Base-by-base conservation (phyloP, 1,139 yeast genomes). In the Geotrichum reessii region DNA sequence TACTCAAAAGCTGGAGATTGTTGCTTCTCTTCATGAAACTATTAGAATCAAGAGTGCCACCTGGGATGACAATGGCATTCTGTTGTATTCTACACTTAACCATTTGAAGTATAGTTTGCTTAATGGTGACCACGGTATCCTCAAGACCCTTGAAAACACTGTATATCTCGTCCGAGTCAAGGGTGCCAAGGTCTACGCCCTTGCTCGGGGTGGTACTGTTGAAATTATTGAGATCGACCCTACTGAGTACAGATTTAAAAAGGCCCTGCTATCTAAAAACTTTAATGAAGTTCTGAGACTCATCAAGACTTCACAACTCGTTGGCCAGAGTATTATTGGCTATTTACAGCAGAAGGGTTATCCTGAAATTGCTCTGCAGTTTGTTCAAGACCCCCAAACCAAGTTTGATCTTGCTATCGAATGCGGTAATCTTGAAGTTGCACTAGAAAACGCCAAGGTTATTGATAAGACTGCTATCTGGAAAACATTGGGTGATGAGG, bases 41-140 rank as follows among this genome's bases (percentile, higher is more conserved):
- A 93, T 95, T 66, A 82, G 99, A 73, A 90, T 95, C 69, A 95
- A 95, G 78, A 86, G 96, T 76, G 98, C 97, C 53, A 91, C 96
- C 12, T 95, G 98, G 98, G 99, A 93, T 72, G 97, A 91, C 67
- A 79, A 89, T 53, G 95, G 95, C 53, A 96, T 95, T 47, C 80
- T 95, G 71, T 80, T 95, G 66, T 95, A 92, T 74, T 87, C 97
- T 27, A 95, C 99, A 24, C 81, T 95, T 71, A 93, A 93, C 75
- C 99, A 95, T 72, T 87, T 95, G 75, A 93, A 93, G 76, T 95
- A 93, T 74, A 86, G 95, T 54, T 78, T 95, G 68, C 79, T 92
- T 71, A 93, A 92, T 70, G 99, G 99, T 66, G 99, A 95, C 71
- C 84, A 80, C 67, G 99, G 99, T 66, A 91, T 95, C 59, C 87